phyloP scores from a whole-genome alignment of 1,139 yeast genomes.

The Spencermartinsiella ligniputridi region DNA sequence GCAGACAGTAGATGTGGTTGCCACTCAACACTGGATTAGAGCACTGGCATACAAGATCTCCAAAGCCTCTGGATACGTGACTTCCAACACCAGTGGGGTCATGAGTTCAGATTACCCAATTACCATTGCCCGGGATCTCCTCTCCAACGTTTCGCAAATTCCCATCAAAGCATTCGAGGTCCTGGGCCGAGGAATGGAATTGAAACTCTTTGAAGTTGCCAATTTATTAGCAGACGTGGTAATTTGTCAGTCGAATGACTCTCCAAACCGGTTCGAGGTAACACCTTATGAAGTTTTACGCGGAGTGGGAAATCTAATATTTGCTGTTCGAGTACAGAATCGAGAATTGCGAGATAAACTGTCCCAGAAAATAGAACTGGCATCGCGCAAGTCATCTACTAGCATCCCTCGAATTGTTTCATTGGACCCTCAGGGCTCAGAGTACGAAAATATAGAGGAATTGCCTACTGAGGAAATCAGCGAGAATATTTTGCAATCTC shows the following conservation, averaged over 20 bases:
- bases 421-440: not conserved
- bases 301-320: not conserved
- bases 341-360: not conserved
- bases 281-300: not conserved
- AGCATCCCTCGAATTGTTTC: not conserved
- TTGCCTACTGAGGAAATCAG: constrained; percentile 1
- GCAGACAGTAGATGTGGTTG: constrained; percentile 16
- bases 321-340: not conserved
- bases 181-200: constrained; percentile 22
- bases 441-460: constrained; percentile 1
- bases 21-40: constrained; percentile 17
- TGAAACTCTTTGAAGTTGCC: constrained; percentile 15
- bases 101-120: constrained; percentile 15
- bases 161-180: constrained; percentile 17
- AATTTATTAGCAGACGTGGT: constrained; percentile 10
- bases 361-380: not conserved
- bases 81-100: constrained; percentile 2
- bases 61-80: constrained; percentile 13
- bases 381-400: not conserved
- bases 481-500: constrained; percentile 1
- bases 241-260: not conserved
- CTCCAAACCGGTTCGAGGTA: not conserved
- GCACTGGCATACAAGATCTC: constrained; percentile 17
- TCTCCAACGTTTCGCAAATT: constrained; percentile 10
- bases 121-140: constrained; percentile 15